Evolutionary conservation across 306 rosid species (phyloP), one percentile per base, ranked within the genome.

Genomic region (Casuarina glauca): DNA sequence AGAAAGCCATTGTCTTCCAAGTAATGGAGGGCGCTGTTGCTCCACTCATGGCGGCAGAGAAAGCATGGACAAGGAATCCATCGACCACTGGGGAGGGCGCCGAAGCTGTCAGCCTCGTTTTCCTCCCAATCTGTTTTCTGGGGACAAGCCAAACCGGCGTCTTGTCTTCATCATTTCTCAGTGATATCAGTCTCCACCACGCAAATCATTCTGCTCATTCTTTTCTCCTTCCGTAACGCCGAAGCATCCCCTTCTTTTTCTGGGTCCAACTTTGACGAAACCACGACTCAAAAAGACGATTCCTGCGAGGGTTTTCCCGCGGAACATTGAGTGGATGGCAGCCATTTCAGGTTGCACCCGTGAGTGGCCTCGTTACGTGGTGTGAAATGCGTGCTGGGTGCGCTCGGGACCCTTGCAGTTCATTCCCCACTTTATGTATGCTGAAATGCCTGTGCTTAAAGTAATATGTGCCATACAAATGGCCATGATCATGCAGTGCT

Each of bases 101-200:
- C 76, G 72, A 81, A 75, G 69, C 76, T 58, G 76, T 81, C 76
- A 43, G 72, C 44, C 62, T 77, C 63, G 77, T 67, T 57, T 76
- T 50, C 62, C 16, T 55, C 57, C 50, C 72, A 74, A 76, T 64
- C 13, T 38, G 54, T 36, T 10, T 69, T 83, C 75, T 62, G 32
- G 70, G 87, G 76, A 77, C 63, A 38, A 49, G 50, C 77, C 73
- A 26, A 54, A 70, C 87, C 81, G 36, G 67, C 51, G 92, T 84
- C 84, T 80, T 75, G 90, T 86, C 92, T 76, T 72, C 78, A 69
- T 88, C 88, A 36, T 44, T 67, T 70, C 53, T 74, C 69, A 46
- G 82, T 45, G 17, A 43, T 53, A 32, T 19, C 83, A 72, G 79
- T 77, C 75, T 78, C 71, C 82, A 41, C 79, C 78, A 60, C 70